A percentile compares a stretch with the other conserved stretches of the same genome.
Conservation (phyloP, 345 rosid species). For the Citrus reticulata region DNA sequence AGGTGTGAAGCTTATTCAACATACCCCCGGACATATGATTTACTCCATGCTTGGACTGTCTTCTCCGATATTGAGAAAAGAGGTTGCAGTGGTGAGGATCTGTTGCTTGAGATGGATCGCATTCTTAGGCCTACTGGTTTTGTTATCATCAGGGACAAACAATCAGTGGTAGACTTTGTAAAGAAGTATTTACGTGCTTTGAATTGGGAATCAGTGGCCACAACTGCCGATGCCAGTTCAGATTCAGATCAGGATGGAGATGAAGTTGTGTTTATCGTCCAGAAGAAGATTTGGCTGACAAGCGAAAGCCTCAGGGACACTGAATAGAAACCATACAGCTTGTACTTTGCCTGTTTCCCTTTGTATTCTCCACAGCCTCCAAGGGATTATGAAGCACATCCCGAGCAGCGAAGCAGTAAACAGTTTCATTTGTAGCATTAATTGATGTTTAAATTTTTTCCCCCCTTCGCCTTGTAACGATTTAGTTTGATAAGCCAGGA, state of each 20-base stretch:
- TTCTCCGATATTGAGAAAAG: conserved; percentile 67
- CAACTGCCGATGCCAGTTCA: conserved; percentile 33
- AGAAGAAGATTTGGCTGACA: conserved; percentile 87
- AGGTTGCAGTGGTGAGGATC: conserved; percentile 79
- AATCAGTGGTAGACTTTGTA: conserved; percentile 48
- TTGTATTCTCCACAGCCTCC: conserved; percentile 14
- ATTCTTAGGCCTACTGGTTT: conserved; percentile 88
- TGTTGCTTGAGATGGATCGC: conserved; percentile 89
- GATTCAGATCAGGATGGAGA: conserved; percentile 59
- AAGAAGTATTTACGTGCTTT: conserved; percentile 68
- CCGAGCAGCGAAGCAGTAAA: conserved; percentile 18
- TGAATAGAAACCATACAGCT: conserved; percentile 31
- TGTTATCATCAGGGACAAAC: conserved; percentile 67
- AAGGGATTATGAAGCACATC: conserved; percentile 22
- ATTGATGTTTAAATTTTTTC: conserved; percentile 24
- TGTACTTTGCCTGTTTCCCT: not conserved
- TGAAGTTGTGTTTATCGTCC: conserved; percentile 51
- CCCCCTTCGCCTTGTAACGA: conserved; percentile 27
- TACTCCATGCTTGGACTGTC: conserved; percentile 73
- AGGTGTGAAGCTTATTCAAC: conserved; percentile 97
- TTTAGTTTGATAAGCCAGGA: conserved; percentile 28
- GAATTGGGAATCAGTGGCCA: conserved; percentile 82
- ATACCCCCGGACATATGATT: conserved; percentile 89
- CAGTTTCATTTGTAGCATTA: conserved; percentile 40
- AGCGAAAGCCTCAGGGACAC: conserved; percentile 66